phyloP scores from a whole-genome alignment of 2,329 filamentous ascomycete genomes.

The Penicillium thymicola region DNA sequence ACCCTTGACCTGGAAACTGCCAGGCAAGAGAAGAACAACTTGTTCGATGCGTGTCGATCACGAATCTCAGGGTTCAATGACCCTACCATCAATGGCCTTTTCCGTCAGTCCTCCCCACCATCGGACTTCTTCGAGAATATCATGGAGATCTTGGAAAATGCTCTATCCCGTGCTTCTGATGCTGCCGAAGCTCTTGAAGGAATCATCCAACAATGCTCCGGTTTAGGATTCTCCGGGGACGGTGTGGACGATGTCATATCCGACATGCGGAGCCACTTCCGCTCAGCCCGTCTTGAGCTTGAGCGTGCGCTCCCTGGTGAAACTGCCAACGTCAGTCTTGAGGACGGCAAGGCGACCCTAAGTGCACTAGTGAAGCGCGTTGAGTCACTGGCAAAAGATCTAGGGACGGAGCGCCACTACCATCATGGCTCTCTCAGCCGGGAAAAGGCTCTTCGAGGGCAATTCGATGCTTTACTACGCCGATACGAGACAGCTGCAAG shows the following conservation, averaged over 20 bases:
- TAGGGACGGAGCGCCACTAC: constrained; percentile 32
- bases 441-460: constrained; percentile 41
- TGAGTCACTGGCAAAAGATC: constrained; percentile 32
- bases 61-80: constrained; percentile 26
- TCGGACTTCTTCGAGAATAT: constrained; percentile 39
- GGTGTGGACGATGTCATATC: constrained; percentile 33
- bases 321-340: constrained; percentile 36
- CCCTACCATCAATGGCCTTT: constrained; percentile 16
- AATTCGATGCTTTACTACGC: constrained; percentile 44
- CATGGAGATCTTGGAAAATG: constrained; percentile 34
- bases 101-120: constrained; percentile 35
- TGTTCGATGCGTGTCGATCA: constrained; percentile 42
- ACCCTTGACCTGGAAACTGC: constrained; percentile 39
- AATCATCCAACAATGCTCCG: constrained; percentile 36
- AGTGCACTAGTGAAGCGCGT: constrained; percentile 41
- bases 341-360: constrained; percentile 41
- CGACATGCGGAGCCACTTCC: constrained; percentile 40
- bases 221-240: constrained; percentile 39
- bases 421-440: constrained; percentile 36
- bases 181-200: constrained; percentile 37
- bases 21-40: constrained; percentile 37
- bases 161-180: constrained; percentile 38
- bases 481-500: constrained; percentile 38
- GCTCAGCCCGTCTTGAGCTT: constrained; percentile 43
- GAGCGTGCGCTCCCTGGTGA: constrained; percentile 46